Base-by-base conservation (phyloP, 1,139 yeast species). In the Taphrina sp. region DNA sequence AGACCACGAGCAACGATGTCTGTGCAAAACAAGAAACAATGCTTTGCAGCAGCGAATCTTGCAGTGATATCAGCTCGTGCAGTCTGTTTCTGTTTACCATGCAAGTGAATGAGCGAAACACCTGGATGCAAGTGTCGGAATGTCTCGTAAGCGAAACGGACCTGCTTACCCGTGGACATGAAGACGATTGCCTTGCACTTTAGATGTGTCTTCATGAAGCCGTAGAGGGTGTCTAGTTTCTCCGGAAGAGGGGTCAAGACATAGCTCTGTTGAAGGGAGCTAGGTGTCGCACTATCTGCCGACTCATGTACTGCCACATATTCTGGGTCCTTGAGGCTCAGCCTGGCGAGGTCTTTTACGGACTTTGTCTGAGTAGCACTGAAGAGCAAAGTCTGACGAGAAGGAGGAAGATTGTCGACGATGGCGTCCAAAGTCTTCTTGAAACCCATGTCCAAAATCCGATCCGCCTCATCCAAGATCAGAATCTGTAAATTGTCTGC, bases 1-100 rank as follows among this genome's bases (percentile, higher is more conserved):
- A 92, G 78, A 12, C 99, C 99, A 69, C 99, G 77, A 0, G 99
- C 97, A 26, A 90, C 97, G 57, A 92, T 87, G 72, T 92, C 99
- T 0, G 99, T 92, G 2, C 97, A 95, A 68, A 92, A 85, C 46
- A 92, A 72, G 72, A 96, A 90, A 12, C 88, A 92, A 60, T 86
- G 81, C 63, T 85, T 89, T 1, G 96, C 87, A 58, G 84, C 81
- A 12, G 94, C 80, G 67, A 90, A 92, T 69, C 89, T 87, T 60
- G 78, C 78, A 1, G 95, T 83, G 8, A 95, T 86, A 66, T 94
- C 98, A 59, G 90, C 77, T 66, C 99, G 78, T 0, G 96, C 86
- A 7, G 89, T 83, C 69, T 92, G 98, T 68, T 92, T 92, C 70
- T 92, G 96, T 65, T 96, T 82, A 3, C 99, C 99, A 66, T 90